Base-by-base conservation (phyloP, 208 protist species). In the Histomonas meleagridis region DNA sequence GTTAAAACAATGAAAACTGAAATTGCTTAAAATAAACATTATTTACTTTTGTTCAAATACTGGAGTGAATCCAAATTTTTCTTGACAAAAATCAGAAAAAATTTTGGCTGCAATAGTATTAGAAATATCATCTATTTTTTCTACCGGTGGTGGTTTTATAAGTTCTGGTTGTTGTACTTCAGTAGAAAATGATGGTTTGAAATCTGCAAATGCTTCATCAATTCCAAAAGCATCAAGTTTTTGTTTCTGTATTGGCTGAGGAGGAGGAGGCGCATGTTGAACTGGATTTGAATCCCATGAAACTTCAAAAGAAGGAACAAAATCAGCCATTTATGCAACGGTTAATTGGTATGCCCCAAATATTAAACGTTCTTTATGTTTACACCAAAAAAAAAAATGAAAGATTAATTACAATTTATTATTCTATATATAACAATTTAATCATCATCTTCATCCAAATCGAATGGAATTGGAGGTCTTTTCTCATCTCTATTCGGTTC, bases 161-260 rank as follows among this genome's bases (percentile, higher is more conserved):
- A 86, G 1, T 55, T 86, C 35, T 51, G 5, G 46, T 86, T 86
- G 43, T 53, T 43, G 26, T 4, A 86, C 76, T 38, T 43, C 46
- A 40, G 76, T 86, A 12, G 43, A 51, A 16, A 86, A 86, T 35
- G 9, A 35, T 86, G 76, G 76, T 57, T 86, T 51, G 38, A 51
- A 86, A 86, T 86, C 55, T 32, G 76, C 40, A 55, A 86, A 86
- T 38, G 76, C 76, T 51, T 86, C 46, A 55, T 86, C 76, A 16
- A 86, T 46, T 43, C 46, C 76, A 55, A 86, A 86, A 38, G 76
- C 46, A 32, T 86, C 76, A 38, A 86, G 43, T 38, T 51, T 48
- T n/a, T 40, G 46, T n/a, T 86, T 86, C 38, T 43, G 76, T 38
- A n/a, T 35, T 38, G 76, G 1, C 28, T 32, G 46, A 18, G 16